phyloP scores from a whole-genome alignment of 805 yeast species.

The Starmerella khaoyaiensis region DNA sequence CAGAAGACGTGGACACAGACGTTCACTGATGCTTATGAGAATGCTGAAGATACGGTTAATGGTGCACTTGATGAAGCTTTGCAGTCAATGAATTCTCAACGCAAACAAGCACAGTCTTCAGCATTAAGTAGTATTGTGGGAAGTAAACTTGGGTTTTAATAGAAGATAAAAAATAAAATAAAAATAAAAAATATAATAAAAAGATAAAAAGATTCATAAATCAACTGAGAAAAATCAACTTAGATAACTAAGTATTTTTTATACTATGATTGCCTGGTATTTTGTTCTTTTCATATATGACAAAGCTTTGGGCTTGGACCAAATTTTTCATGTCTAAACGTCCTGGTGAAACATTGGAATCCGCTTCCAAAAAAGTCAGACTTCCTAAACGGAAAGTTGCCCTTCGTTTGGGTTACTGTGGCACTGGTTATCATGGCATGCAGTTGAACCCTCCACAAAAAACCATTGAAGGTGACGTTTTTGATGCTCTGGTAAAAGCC shows the following conservation, averaged over 20 bases:
- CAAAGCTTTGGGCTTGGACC: no score
- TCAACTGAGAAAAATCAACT: no score
- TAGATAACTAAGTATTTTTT: no score
- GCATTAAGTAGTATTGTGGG: constrained; percentile 18
- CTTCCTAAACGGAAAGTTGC: constrained; percentile 75
- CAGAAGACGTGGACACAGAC: constrained; percentile 24
- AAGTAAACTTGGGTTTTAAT: constrained; percentile 20
- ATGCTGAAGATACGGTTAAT: constrained; percentile 34
- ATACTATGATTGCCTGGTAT: no score
- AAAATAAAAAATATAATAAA: no score
- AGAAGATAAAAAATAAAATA: no score
- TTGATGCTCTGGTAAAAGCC: constrained; percentile 67
- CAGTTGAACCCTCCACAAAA: constrained; percentile 77
- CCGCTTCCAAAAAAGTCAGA: constrained; percentile 19
- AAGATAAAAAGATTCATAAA: no score
- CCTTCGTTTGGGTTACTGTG: constrained; percentile 83
- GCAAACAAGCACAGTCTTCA: constrained; percentile 18
- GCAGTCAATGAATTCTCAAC: constrained; percentile 13
- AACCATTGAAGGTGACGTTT: constrained; percentile 84
- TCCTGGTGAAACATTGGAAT: no score
- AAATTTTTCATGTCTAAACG: no score
- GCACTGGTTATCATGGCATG: constrained; percentile 95
- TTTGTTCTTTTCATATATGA: no score
- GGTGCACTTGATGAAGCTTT: constrained; percentile 39
- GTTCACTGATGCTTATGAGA: constrained; percentile 21